Conservation (phyloP, 192 early-diverging fungal species). For the Obelidium mucronatum region DNA sequence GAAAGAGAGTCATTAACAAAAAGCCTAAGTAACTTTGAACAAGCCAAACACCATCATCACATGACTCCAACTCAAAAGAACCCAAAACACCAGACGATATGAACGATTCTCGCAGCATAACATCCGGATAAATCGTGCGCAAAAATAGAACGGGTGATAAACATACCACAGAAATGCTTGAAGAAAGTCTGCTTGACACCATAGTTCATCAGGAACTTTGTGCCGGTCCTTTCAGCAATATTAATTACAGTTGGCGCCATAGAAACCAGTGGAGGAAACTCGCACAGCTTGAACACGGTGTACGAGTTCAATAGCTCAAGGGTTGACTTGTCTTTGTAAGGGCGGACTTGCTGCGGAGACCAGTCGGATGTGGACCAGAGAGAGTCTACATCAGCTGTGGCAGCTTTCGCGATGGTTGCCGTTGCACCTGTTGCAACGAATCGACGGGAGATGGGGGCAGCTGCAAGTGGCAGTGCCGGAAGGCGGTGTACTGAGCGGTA, state of each 20-base stretch:
- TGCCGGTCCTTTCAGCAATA: constrained; percentile 54
- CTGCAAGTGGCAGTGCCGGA: no score
- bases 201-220: constrained; percentile 31
- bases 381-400: not conserved
- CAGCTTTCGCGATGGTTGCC: not conserved
- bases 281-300: constrained; percentile 76
- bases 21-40: no score
- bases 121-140: no score
- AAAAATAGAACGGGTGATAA: no score
- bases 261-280: constrained; percentile 66
- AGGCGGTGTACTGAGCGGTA: no score
- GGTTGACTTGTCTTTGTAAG: constrained; percentile 63
- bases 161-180: constrained; percentile 85
- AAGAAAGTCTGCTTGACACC: constrained; percentile 87
- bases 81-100: no score
- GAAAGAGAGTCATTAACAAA: no score
- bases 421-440: not conserved
- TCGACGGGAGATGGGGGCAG: not conserved
- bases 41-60: no score
- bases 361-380: constrained; percentile 16
- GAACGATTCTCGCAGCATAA: no score
- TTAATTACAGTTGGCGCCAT: constrained; percentile 64
- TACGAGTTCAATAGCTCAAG: constrained; percentile 68
- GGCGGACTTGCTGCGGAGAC: constrained; percentile 35
- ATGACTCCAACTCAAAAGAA: no score